A percentile compares a stretch with the other conserved stretches of the same genome.
Evolutionary conservation across 75 land plant genomes (phyloP).

Genomic region (Selaginella moellendorffii): DNA sequence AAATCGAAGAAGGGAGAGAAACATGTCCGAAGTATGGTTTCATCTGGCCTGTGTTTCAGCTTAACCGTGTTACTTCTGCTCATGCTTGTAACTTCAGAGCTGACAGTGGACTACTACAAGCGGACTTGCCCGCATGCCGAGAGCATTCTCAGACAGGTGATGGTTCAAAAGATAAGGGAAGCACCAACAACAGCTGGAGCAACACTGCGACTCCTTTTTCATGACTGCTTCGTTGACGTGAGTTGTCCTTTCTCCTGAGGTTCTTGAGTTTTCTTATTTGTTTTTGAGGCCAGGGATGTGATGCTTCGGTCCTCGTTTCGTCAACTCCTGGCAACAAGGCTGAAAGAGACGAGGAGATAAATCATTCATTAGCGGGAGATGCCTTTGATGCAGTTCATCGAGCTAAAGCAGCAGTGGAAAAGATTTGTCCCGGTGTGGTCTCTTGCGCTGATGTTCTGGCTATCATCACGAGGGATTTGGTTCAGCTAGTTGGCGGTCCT

Average conservation of each 20-base stretch:
- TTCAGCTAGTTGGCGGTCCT: neutral
- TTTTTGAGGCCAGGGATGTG: neutral
- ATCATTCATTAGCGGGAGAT: neutral
- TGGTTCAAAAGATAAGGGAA: neutral
- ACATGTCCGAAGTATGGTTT: neutral
- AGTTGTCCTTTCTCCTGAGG: neutral
- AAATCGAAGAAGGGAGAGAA: neutral
- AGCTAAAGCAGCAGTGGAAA: neutral
- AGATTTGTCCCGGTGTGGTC: neutral
- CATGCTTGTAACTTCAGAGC: no score
- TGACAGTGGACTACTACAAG: neutral
- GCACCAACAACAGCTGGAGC: neutral
- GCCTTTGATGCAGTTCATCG: neutral
- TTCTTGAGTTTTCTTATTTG: neutral
- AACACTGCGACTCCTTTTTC: neutral
- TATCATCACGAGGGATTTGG: neutral
- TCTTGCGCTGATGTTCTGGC: neutral
- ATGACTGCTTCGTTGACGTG: neutral
- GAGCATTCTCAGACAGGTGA: neutral
- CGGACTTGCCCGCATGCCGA: neutral
- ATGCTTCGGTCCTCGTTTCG: neutral
- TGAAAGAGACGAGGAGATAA: neutral
- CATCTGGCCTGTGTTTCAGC: neutral
- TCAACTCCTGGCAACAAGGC: neutral
- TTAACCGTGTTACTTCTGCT: neutral